Percentiles rank a stretch among this genome's conserved stretches.
Conservation (phyloP, 129 eudicot species). For the Tagetes patula region DNA sequence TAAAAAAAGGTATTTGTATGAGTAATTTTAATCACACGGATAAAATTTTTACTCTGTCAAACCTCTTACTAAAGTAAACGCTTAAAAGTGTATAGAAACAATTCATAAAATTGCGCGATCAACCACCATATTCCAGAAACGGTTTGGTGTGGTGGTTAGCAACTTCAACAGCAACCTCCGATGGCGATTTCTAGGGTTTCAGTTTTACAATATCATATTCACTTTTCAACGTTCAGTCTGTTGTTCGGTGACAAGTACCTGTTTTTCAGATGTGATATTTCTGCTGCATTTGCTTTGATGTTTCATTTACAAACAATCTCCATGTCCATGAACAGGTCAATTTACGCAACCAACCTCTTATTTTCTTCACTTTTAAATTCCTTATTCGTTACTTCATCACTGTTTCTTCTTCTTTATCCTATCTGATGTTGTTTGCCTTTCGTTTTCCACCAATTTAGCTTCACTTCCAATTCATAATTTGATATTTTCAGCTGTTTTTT, state of each 20-base stretch:
- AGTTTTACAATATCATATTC: constrained; percentile 9
- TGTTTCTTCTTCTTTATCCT: constrained; percentile 5
- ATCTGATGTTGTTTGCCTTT: constrained; percentile 33
- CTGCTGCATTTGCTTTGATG: constrained; percentile 32
- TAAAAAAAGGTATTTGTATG: not conserved
- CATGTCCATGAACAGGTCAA: constrained; percentile 37
- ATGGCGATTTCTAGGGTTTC: constrained; percentile 35
- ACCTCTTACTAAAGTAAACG: no score
- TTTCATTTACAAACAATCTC: constrained; percentile 15
- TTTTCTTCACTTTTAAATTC: constrained; percentile 3
- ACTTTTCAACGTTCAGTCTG: constrained; percentile 26
- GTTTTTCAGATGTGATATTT: constrained; percentile 50
- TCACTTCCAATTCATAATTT: constrained; percentile 60
- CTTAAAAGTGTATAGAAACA: not conserved
- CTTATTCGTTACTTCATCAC: constrained; percentile 30
- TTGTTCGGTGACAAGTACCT: constrained; percentile 51
- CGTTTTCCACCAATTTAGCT: constrained; percentile 55
- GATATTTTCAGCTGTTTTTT: constrained; percentile 42
- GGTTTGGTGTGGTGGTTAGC: constrained; percentile 18
- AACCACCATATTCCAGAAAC: constrained; percentile 17
- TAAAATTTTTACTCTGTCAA: no score
- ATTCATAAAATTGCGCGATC: constrained; percentile 12
- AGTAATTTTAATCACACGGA: no score
- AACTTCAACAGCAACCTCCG: constrained; percentile 33
- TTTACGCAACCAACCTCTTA: constrained; percentile 27